These are phyloP conservation scores for Huntiella omanensis DNA, from an alignment of 2,329 filamentous ascomycete genomes.

Conservation along the genomic window DNA sequence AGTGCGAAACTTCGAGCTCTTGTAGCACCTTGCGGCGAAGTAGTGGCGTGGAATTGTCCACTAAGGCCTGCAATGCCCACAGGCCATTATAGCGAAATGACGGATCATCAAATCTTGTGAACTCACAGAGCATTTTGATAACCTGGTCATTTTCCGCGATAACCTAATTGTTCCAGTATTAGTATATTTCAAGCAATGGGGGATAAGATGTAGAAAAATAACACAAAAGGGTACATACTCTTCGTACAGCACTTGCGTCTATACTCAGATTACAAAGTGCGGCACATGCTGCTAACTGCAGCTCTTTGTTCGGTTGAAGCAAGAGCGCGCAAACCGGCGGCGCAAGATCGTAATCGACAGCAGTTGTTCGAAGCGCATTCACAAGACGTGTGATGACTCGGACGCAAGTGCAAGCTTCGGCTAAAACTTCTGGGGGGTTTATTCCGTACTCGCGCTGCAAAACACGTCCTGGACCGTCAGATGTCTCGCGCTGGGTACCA, in stretches of 20 bases:
- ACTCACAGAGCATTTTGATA: no score
- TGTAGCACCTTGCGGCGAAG: no score
- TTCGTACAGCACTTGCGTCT: conserved; percentile 80
- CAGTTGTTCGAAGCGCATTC: conserved; percentile 60
- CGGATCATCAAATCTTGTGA: no score
- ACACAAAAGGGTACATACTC: conserved; percentile 33
- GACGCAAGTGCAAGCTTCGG: conserved; percentile 69
- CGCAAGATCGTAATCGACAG: conserved; percentile 72
- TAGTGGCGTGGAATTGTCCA: no score
- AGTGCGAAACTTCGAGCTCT: no score
- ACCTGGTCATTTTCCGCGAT: no score
- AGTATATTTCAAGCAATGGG: no score
- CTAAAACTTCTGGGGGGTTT: conserved; percentile 60
- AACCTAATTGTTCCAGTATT: no score
- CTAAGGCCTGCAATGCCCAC: no score
- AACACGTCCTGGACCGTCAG: not conserved
- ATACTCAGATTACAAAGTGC: conserved; percentile 70
- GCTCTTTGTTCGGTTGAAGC: conserved; percentile 52
- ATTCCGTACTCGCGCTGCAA: conserved; percentile 36
- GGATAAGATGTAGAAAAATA: no score
- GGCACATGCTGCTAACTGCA: conserved; percentile 72
- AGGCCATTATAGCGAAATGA: no score
- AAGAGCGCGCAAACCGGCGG: conserved; percentile 60
- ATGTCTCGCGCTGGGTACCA: conserved; percentile 17
- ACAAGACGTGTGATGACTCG: conserved; percentile 72